A percentile compares a stretch with the other conserved stretches of the same genome.
phyloP scores from a whole-genome alignment of 768 basidiomycete species.

The Boletus insuetus region DNA sequence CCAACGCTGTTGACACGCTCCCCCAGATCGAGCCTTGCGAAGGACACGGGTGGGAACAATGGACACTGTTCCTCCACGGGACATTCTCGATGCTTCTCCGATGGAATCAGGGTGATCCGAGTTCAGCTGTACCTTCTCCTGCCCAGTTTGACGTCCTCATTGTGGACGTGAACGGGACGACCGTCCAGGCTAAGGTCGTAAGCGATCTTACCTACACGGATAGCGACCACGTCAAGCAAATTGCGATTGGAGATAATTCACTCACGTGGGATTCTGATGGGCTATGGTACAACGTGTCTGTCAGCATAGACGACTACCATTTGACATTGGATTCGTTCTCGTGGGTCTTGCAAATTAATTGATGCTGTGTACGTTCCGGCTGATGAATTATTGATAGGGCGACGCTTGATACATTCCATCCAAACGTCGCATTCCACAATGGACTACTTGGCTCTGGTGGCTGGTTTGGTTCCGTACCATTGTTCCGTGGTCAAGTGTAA shows the following conservation, averaged over 20 bases:
- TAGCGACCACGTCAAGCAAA: neutral
- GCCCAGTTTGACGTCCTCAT: conserved; percentile 12
- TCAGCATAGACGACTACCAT: conserved; percentile 4
- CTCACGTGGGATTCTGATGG: conserved; percentile 11
- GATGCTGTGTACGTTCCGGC: neutral
- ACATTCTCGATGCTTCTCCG: conserved; percentile 11
- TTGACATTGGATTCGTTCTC: conserved; percentile 8
- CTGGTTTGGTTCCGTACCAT: conserved; percentile 13
- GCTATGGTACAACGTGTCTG: conserved; percentile 15
- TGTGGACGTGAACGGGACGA: conserved; percentile 4
- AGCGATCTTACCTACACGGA: conserved; percentile 2
- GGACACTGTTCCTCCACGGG: conserved; percentile 13
- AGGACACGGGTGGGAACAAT: conserved; percentile 13
- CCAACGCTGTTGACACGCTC: conserved; percentile 15
- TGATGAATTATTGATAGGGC: neutral
- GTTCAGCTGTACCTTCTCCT: neutral
- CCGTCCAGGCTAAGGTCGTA: neutral
- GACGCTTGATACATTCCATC: conserved; percentile 10
- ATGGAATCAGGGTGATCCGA: conserved; percentile 14
- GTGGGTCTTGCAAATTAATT: neutral
- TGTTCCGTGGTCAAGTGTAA: conserved; percentile 13
- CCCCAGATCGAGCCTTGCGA: conserved; percentile 8
- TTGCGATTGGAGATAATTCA: conserved; percentile 5
- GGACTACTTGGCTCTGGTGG: conserved; percentile 9
- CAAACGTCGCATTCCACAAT: conserved; percentile 12